Conservation (phyloP, 129 eudicot species). For the Flaveria sonorensis region DNA sequence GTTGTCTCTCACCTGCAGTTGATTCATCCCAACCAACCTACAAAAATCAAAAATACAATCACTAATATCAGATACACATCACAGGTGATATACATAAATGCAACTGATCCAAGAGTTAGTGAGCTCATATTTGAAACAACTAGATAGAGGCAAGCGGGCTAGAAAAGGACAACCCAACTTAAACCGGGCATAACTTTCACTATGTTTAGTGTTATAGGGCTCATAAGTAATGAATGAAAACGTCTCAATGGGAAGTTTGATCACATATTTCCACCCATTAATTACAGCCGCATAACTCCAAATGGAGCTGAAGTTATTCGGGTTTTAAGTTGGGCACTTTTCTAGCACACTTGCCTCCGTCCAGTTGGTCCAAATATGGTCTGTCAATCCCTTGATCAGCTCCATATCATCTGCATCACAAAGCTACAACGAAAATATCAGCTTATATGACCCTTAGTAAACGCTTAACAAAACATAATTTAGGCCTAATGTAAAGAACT, state of each 20-base stretch:
- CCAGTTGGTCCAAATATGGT: neutral
- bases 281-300: no score
- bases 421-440: conserved; percentile 2
- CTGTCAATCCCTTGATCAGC: neutral
- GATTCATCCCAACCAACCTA: conserved; percentile 99
- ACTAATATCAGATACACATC: neutral
- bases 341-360: neutral
- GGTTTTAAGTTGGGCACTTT: neutral
- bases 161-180: no score
- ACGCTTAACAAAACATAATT: neutral
- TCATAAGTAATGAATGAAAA: no score
- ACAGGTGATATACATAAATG: neutral
- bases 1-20: conserved; percentile 97
- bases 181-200: no score
- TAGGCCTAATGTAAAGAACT: neutral
- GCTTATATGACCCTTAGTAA: neutral
- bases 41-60: neutral
- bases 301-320: no score
- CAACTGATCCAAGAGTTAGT: neutral
- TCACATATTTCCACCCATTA: no score
- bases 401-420: neutral
- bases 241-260: no score
- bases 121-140: no score
- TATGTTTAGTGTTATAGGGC: no score
- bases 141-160: neutral